phyloP scores from a whole-genome alignment of 192 early-diverging fungal species.

The Linnemannia zychae region DNA sequence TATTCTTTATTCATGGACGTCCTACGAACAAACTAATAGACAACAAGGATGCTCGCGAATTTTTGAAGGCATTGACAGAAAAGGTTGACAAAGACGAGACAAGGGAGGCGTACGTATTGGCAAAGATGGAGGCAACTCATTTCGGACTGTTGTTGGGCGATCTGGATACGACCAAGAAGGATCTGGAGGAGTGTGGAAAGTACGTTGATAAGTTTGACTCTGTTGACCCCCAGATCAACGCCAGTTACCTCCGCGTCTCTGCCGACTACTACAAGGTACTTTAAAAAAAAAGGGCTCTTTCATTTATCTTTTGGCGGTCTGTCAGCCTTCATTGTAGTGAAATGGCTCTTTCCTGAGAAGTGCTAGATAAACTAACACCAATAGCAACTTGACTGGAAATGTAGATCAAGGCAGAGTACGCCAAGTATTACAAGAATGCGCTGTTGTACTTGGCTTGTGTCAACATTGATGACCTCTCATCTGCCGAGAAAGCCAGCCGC shows the following conservation, averaged over 20 bases:
- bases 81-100: constrained; percentile 80
- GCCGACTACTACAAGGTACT: constrained; percentile 97
- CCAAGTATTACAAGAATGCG: constrained; percentile 96
- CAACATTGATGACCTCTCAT: constrained; percentile 82
- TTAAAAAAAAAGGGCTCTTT: no score
- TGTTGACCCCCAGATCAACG: constrained; percentile 91
- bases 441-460: constrained; percentile 95
- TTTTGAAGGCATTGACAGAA: constrained; percentile 77
- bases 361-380: background rate
- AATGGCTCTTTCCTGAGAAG: background rate
- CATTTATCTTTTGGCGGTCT: background rate
- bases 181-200: constrained; percentile 90
- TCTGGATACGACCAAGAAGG: constrained; percentile 84
- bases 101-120: constrained; percentile 88
- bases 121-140: constrained; percentile 89
- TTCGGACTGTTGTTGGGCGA: constrained; percentile 85
- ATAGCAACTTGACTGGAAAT: background rate
- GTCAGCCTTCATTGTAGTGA: background rate
- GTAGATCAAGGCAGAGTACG: constrained; percentile 91
- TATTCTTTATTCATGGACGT: no score
- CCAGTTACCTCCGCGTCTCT: constrained; percentile 94
- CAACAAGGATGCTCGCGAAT: constrained; percentile 76
- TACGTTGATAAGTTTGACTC: constrained; percentile 79
- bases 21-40: no score
- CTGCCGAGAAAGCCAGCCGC: constrained; percentile 85